Conservation (phyloP, 352 stramenopile genomes). For the Globisporangium canariense region DNA sequence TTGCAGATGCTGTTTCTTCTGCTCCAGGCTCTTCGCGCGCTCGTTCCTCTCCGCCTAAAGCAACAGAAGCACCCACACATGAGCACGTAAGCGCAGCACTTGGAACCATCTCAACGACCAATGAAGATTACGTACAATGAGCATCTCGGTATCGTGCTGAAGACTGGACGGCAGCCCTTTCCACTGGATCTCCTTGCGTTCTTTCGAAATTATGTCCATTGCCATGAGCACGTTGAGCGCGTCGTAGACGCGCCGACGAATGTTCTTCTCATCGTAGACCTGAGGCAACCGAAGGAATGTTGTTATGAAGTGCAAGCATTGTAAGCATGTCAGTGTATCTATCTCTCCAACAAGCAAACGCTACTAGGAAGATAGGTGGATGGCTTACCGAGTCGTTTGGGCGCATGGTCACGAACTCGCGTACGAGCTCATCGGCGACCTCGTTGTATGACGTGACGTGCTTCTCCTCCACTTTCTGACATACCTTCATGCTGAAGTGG, state of each 20-base stretch:
- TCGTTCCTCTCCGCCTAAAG: slow-evolving; percentile 66
- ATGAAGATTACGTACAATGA: slow-evolving; percentile 44
- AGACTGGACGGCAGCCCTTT: slow-evolving; percentile 78
- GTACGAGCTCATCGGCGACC: slow-evolving; percentile 92
- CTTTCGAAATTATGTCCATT: slow-evolving; percentile 98
- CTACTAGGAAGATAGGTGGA: neutral
- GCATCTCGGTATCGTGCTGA: slow-evolving; percentile 85
- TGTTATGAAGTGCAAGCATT: neutral
- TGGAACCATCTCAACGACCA: neutral
- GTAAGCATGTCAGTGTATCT: neutral
- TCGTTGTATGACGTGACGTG: slow-evolving; percentile 95
- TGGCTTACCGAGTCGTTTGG: slow-evolving; percentile 64
- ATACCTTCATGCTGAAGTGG: slow-evolving; percentile 96
- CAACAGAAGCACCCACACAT: neutral
- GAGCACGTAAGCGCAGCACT: neutral
- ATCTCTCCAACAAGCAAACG: neutral
- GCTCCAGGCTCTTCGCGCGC: slow-evolving; percentile 75
- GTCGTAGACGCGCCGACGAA: slow-evolving; percentile 95
- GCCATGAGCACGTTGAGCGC: slow-evolving; percentile 97
- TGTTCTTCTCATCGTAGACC: slow-evolving; percentile 95
- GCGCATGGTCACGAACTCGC: slow-evolving; percentile 85
- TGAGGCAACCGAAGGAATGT: slow-evolving; percentile 14
- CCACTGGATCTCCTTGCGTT: slow-evolving; percentile 92
- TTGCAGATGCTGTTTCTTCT: slow-evolving; percentile 89
- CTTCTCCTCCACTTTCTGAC: slow-evolving; percentile 96